Evolutionary conservation across 768 basidiomycete genomes (phyloP).

Genomic region (Auriscalpium vulgare): DNA sequence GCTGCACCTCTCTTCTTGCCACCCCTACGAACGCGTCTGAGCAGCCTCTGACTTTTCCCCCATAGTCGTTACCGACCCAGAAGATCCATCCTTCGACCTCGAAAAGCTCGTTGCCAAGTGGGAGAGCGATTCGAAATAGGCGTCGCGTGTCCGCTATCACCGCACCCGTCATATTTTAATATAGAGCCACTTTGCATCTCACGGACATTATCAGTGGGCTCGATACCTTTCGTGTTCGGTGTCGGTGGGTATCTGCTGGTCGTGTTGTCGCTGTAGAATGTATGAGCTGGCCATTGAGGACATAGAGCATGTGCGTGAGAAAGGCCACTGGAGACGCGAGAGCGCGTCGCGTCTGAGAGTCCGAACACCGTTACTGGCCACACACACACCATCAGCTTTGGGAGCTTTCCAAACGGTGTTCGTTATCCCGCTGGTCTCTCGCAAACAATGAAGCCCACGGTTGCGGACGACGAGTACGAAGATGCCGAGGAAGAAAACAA

Average conservation of each 20-base stretch:
- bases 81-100: slow-evolving; percentile 92
- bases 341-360: not conserved
- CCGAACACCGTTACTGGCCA: too few relatives aligned
- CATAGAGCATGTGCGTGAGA: slow-evolving; percentile 1
- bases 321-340: not conserved
- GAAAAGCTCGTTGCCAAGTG: slow-evolving; percentile 79
- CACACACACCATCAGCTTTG: too few relatives aligned
- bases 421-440: not conserved
- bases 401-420: not conserved
- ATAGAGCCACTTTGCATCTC: slow-evolving; percentile 6
- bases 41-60: not conserved
- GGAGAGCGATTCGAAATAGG: slow-evolving; percentile 49
- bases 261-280: not conserved
- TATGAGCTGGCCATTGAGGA: not conserved
- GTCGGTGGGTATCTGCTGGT: not conserved
- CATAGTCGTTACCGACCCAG: slow-evolving; percentile 86
- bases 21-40: not conserved
- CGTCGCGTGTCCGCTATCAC: slow-evolving; percentile 1
- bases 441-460: slow-evolving; percentile 38
- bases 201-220: not conserved
- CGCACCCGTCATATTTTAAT: slow-evolving; percentile 8
- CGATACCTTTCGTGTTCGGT: not conserved
- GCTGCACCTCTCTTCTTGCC: not conserved
- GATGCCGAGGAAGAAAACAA: slow-evolving; percentile 88
- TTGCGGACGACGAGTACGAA: slow-evolving; percentile 65